A percentile compares a stretch with the other conserved stretches of the same genome.
Evolutionary conservation across 192 early-diverging fungal genomes (phyloP).

Genomic region (Backusella liffmaniae): DNA sequence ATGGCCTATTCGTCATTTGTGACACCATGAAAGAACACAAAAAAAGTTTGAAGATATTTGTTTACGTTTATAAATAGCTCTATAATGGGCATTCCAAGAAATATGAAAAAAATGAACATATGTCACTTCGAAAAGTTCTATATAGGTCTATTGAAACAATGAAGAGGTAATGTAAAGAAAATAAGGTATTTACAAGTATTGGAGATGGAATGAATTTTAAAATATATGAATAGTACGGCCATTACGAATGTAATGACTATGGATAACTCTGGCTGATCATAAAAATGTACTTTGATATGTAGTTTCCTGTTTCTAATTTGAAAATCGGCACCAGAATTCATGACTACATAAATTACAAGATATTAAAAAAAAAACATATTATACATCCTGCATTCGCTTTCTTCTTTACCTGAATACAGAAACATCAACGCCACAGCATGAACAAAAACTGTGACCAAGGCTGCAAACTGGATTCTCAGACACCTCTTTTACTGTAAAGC

Average conservation of each 20-base stretch:
- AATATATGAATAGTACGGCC: not conserved
- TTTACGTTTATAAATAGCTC: not conserved
- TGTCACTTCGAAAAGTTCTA: not conserved
- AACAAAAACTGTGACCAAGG: conserved; percentile 5
- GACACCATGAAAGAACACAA: not conserved
- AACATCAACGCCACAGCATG: conserved; percentile 16
- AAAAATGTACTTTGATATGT: not conserved
- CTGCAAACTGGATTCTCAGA: not conserved
- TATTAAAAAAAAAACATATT: not conserved
- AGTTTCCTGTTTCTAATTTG: not conserved
- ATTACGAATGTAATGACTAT: not conserved
- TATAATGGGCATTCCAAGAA: not conserved
- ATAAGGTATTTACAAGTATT: not conserved
- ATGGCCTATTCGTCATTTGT: not conserved
- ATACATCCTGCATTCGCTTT: not conserved
- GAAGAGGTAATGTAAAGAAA: not conserved
- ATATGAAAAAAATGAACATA: not conserved
- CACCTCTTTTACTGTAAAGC: not conserved
- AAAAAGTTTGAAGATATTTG: not conserved
- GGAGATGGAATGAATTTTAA: not conserved
- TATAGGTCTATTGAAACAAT: not conserved
- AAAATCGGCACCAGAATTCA: conserved; percentile 18
- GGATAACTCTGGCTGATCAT: not conserved
- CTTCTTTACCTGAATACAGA: conserved; percentile 11
- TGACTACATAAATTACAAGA: not conserved